Percentiles rank a stretch among this genome's conserved stretches.
phyloP scores from a whole-genome alignment of 2,329 filamentous ascomycete species.

The Lecanosticta acicola region DNA sequence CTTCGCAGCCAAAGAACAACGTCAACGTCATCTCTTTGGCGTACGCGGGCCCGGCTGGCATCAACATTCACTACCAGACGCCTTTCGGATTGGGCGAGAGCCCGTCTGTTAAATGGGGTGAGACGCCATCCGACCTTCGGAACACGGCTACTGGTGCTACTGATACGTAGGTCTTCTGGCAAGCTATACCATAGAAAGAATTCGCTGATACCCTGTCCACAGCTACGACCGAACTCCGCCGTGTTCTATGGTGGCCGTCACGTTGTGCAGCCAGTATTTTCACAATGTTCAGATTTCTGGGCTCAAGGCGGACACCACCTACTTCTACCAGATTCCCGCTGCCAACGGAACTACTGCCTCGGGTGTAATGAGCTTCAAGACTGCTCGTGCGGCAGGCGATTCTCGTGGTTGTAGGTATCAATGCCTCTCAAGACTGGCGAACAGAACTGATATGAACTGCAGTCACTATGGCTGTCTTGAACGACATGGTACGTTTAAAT shows the following conservation, averaged over 20 bases:
- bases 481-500: constrained; percentile 40
- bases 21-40: constrained; percentile 49
- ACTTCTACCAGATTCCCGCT: constrained; percentile 48
- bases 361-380: constrained; percentile 44
- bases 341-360: constrained; percentile 48
- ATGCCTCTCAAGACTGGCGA: neutral
- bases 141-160: constrained; percentile 36
- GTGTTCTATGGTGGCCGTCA: constrained; percentile 43
- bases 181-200: neutral
- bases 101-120: constrained; percentile 44
- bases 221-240: constrained; percentile 49
- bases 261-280: constrained; percentile 49
- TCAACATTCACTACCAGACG: constrained; percentile 52
- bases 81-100: constrained; percentile 47
- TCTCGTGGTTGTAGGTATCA: neutral
- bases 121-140: constrained; percentile 28
- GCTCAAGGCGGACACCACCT: constrained; percentile 42
- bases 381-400: constrained; percentile 42
- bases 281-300: constrained; percentile 45
- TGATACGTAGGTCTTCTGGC: constrained; percentile 35
- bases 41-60: constrained; percentile 42
- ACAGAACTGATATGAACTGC: constrained; percentile 14
- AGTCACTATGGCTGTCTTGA: constrained; percentile 46
- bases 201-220: neutral
- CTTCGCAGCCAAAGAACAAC: constrained; percentile 45